A percentile compares a stretch with the other conserved stretches of the same genome.
These are phyloP conservation scores for Zymoseptoria ardabiliae DNA, from an alignment of 2,329 filamentous ascomycete species.

Conservation along the genomic window DNA sequence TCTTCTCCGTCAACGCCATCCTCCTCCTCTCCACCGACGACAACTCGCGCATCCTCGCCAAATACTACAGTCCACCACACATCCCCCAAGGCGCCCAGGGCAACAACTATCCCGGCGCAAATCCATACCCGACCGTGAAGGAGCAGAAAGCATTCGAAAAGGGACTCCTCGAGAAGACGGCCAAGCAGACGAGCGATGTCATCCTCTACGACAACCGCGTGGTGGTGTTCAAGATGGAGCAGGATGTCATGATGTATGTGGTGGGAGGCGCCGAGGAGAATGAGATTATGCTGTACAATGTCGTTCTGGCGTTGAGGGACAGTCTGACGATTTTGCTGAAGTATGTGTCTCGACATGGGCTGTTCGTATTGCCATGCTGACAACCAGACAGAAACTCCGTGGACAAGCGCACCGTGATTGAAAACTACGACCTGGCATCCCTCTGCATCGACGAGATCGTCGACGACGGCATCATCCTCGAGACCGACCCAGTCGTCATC, in stretches of 20 bases:
- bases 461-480: conserved; percentile 91
- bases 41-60: conserved; percentile 82
- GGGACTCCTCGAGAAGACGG: conserved; percentile 88
- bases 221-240: conserved; percentile 96
- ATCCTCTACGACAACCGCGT: conserved; percentile 96
- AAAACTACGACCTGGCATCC: conserved; percentile 95
- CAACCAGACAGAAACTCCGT: conserved; percentile 65
- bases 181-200: conserved; percentile 91
- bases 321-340: conserved; percentile 86
- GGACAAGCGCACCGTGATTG: conserved; percentile 94
- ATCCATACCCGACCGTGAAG: conserved; percentile 82
- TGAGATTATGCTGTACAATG: conserved; percentile 89
- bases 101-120: conserved; percentile 56
- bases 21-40: conserved; percentile 64
- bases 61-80: conserved; percentile 77
- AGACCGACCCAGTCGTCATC: conserved; percentile 93
- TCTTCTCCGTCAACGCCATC: conserved; percentile 48
- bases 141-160: conserved; percentile 96
- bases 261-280: conserved; percentile 90
- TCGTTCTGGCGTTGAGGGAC: conserved; percentile 83
- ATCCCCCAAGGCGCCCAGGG: conserved; percentile 52
- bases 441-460: conserved; percentile 93
- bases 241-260: conserved; percentile 93
- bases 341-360: conserved; percentile 40
- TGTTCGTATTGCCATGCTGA: conserved; percentile 9